These are phyloP conservation scores for Psilocybe sp. DNA, from an alignment of 768 basidiomycete genomes.

Conservation along the genomic window DNA sequence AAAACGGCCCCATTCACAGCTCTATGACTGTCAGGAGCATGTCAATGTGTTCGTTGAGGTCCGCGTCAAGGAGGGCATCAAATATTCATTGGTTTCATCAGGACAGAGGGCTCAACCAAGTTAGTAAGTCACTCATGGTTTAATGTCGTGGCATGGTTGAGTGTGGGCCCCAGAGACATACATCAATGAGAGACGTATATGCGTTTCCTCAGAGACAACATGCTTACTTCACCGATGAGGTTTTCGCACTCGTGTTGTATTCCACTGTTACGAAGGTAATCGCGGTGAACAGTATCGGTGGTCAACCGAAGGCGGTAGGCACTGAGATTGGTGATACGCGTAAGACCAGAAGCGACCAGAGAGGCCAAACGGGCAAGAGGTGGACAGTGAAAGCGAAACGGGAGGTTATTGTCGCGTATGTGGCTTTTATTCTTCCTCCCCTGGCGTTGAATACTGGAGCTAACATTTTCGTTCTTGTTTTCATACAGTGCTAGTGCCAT, in stretches of 20 bases:
- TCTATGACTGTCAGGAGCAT: constrained; percentile 33
- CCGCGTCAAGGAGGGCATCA: constrained; percentile 48
- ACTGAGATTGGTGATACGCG: constrained; percentile 45
- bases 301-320: constrained; percentile 44
- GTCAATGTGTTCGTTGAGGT: constrained; percentile 49
- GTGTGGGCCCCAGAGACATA: constrained; percentile 53
- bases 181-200: constrained; percentile 43
- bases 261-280: constrained; percentile 54
- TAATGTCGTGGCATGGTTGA: background rate
- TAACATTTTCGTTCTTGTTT: too few species aligned
- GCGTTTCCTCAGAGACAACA: constrained; percentile 59
- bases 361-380: constrained; percentile 25
- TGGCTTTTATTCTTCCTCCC: too few species aligned
- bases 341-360: background rate
- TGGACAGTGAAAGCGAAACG: constrained; percentile 43
- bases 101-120: constrained; percentile 49
- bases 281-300: constrained; percentile 31
- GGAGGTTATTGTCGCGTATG: constrained; percentile 58
- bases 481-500: constrained; percentile 58
- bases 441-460: too few species aligned
- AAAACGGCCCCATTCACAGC: constrained; percentile 48
- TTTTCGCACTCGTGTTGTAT: constrained; percentile 49
- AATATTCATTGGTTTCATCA: constrained; percentile 52
- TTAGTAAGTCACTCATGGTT: constrained; percentile 24
- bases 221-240: constrained; percentile 64